Conservation (phyloP, 2,329 filamentous ascomycete genomes). For the Bertia moriformis region DNA sequence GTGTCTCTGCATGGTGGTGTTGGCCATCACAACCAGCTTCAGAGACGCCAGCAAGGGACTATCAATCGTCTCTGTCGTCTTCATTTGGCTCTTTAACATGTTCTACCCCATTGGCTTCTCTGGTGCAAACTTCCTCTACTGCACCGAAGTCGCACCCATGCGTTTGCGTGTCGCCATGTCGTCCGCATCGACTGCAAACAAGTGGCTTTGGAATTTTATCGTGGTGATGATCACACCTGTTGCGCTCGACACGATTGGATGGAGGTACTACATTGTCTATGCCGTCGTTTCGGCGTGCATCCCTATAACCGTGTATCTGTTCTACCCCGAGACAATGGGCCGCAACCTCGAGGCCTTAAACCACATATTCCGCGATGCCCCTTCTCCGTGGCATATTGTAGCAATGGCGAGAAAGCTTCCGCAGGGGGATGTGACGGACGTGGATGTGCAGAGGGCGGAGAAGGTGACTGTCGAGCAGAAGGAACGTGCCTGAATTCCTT, state of each 20-base stretch:
- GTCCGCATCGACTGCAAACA: constrained; percentile 36
- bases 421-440: not conserved
- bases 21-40: constrained; percentile 35
- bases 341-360: constrained; percentile 57
- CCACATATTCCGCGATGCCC: constrained; percentile 2
- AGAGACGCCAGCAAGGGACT: constrained; percentile 20
- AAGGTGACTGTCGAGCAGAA: not conserved
- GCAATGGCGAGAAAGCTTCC: not conserved
- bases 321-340: constrained; percentile 36
- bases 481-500: not conserved
- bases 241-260: constrained; percentile 35
- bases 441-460: not conserved
- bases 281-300: constrained; percentile 34
- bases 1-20: constrained; percentile 34
- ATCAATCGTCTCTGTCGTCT: constrained; percentile 34
- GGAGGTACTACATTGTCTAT: constrained; percentile 40
- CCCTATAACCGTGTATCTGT: constrained; percentile 33
- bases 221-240: constrained; percentile 54
- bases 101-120: constrained; percentile 45
- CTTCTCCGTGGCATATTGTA: not conserved
- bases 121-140: constrained; percentile 45
- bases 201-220: constrained; percentile 40
- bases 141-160: constrained; percentile 38
- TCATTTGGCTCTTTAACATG: constrained; percentile 44
- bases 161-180: constrained; percentile 36